Conservation (phyloP, 140 eudicot genomes). For the Oenanthe javanica region DNA sequence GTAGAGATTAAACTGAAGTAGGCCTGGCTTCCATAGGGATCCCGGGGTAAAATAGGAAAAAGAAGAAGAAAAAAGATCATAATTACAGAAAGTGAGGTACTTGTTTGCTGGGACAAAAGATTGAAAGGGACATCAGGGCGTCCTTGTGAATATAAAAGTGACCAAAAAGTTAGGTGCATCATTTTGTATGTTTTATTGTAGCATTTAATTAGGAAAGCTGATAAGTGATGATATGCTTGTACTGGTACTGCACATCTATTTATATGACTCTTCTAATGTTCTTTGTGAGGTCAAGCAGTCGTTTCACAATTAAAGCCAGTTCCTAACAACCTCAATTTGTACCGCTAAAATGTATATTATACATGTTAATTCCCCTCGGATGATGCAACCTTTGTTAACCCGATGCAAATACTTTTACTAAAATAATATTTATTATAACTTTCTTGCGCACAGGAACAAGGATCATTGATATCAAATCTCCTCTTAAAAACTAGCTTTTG, state of each 20-base stretch:
- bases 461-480: background rate
- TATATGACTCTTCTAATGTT: background rate
- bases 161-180: background rate
- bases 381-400: background rate
- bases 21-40: background rate
- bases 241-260: background rate
- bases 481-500: background rate
- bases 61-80: background rate
- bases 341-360: too few relatives aligned
- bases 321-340: background rate
- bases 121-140: background rate
- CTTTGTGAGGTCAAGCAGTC: background rate
- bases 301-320: background rate
- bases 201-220: background rate
- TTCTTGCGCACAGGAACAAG: background rate
- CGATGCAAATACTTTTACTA: background rate
- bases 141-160: background rate
- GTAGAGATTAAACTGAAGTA: background rate
- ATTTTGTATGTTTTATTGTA: background rate
- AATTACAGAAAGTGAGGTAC: conserved; percentile 4
- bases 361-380: background rate
- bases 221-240: background rate
- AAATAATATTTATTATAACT: background rate
- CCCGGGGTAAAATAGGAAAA: background rate
- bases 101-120: conserved; percentile 1